A percentile compares a stretch with the other conserved stretches of the same genome.
phyloP scores from a whole-genome alignment of 192 early-diverging fungal genomes.

The Chytriomyces sp. region DNA sequence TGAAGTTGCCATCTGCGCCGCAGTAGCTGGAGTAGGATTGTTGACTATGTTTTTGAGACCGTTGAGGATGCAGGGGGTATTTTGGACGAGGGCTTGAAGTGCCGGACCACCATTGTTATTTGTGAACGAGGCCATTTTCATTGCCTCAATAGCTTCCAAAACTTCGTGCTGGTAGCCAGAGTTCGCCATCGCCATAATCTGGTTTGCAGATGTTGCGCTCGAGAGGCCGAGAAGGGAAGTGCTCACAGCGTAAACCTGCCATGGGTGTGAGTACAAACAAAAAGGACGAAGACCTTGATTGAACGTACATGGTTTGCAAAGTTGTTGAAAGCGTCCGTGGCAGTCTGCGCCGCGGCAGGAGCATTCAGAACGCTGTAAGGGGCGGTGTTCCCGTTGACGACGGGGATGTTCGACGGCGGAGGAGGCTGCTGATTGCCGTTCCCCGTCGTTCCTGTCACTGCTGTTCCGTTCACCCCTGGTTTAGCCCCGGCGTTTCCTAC shows the following conservation, averaged over 20 bases:
- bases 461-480: too few relatives aligned
- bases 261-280: too few relatives aligned
- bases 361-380: background rate
- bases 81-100: background rate
- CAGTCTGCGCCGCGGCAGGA: background rate
- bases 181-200: background rate
- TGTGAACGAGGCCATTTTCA: background rate
- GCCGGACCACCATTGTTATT: conserved; percentile 1
- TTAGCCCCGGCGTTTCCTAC: too few relatives aligned
- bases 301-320: conserved; percentile 12
- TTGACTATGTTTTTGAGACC: background rate
- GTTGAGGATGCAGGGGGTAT: background rate
- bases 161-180: background rate
- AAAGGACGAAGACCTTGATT: too few relatives aligned
- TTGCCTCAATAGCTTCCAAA: background rate
- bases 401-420: background rate
- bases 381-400: background rate
- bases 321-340: conserved; percentile 5
- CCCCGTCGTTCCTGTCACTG: too few relatives aligned
- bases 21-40: background rate
- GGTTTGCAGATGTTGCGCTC: background rate
- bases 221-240: background rate
- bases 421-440: background rate
- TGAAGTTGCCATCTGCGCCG: background rate
- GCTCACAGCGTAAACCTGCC: background rate